Evolutionary conservation across 805 yeast genomes (phyloP), one percentile per base, ranked within the genome.

Genomic region (Yamadazyma endophytica): DNA sequence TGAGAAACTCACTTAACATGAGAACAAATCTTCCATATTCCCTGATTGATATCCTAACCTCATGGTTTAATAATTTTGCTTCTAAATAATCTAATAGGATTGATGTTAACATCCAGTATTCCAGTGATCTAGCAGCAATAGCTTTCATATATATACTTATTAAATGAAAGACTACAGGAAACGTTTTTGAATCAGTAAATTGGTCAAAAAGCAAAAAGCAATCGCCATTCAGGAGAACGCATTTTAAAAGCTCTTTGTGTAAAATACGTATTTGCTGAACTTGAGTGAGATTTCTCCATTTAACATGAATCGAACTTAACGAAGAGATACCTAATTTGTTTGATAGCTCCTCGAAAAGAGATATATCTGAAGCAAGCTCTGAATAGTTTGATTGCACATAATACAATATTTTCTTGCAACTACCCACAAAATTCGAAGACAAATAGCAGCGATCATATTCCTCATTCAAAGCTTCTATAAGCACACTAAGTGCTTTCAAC

Each of bases 41-140:
- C 4, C 38, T 24, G 13, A 45, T 49, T 2, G 49, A 21, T 0
- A 53, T 34, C 8, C 40, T 30, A n/a, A 61, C 37, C 17, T 49
- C 38, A 29, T 41, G 54, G 2, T 21, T 13, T 11, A 33, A 26
- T 11, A 58, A 20, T 16, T 47, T 42, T 2, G 7, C 21, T 22
- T 20, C 48, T 31, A 40, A 43, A 20, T 35, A 56, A 3, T 41
- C 44, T 27, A 62, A 34, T 12, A 61, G 33, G 13, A 37, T 29
- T n/a, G 44, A 39, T 6, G 58, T 17, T 15, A 50, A 50, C 21
- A 44, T 44, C 70, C 70, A 64, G 22, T 44, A 54, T 16, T 50
- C 50, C 6, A 31, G 19, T 17, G 50, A 47, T 14, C 43, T 45
- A 7, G 33, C 18, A 3, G 29, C 19, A 2, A 55, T 36, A 1